phyloP scores from a whole-genome alignment of 106 monocot genomes.

The Ottelia alismoides region DNA sequence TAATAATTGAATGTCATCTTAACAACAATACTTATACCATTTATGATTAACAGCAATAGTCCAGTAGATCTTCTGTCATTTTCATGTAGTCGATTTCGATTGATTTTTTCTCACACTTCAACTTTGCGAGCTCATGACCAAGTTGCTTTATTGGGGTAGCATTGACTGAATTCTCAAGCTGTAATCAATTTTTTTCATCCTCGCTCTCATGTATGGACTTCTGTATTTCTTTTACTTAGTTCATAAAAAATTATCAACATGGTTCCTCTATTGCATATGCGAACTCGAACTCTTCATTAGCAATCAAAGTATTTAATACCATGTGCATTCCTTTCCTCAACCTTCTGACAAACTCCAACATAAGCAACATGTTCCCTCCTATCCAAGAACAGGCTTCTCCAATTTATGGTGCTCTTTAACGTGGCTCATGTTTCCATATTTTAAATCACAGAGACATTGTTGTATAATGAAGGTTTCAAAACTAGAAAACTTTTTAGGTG shows the following conservation, averaged over 20 bases:
- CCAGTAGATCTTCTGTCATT: constrained; percentile 23
- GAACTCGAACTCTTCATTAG: constrained; percentile 10
- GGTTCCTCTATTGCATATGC: constrained; percentile 16
- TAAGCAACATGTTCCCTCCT: constrained; percentile 8
- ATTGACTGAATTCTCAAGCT: constrained; percentile 49
- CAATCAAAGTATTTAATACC: constrained; percentile 16
- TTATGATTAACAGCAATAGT: too few species aligned
- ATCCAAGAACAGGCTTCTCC: constrained; percentile 24
- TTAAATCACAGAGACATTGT: constrained; percentile 37
- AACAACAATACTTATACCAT: too few species aligned
- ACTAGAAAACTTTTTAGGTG: too few species aligned
- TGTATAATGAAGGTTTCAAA: constrained; percentile 44
- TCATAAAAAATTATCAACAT: constrained; percentile 17
- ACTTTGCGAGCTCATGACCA: constrained; percentile 18
- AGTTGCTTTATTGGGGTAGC: constrained; percentile 35
- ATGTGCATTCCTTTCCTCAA: constrained; percentile 33
- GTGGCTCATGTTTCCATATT: constrained; percentile 27
- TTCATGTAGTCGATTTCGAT: constrained; percentile 30
- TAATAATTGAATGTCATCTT: too few species aligned
- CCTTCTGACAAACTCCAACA: constrained; percentile 31
- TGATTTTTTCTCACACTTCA: constrained; percentile 25
- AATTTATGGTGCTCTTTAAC: constrained; percentile 29
- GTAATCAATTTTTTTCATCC: constrained; percentile 26
- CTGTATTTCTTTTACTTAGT: constrained; percentile 29
- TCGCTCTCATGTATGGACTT: constrained; percentile 26